These are phyloP conservation scores for Rhodofomes roseus DNA, from an alignment of 1,284 basidiomycete species.

Conservation along the genomic window DNA sequence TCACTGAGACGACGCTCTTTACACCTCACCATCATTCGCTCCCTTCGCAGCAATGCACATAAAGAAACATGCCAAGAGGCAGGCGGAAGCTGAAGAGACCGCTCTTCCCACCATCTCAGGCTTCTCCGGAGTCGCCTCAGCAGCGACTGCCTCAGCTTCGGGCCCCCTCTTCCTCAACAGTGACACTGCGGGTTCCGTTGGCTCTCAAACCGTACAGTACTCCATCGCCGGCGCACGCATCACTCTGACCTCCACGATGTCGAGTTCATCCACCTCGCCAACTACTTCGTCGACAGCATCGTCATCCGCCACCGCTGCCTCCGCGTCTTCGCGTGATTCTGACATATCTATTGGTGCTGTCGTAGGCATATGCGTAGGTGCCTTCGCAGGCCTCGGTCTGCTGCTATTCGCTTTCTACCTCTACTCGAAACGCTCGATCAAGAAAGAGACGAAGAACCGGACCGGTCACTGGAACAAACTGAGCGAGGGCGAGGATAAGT, in stretches of 20 bases:
- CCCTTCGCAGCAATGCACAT: slow-evolving; percentile 19
- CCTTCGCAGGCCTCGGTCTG: slow-evolving; percentile 25
- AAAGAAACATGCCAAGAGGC: slow-evolving; percentile 16
- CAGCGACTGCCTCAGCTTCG: neutral
- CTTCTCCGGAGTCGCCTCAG: slow-evolving; percentile 6
- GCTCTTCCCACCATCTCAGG: slow-evolving; percentile 1
- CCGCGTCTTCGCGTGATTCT: slow-evolving; percentile 13
- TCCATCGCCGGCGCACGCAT: neutral
- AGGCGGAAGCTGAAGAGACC: slow-evolving; percentile 4
- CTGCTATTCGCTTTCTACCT: slow-evolving; percentile 26
- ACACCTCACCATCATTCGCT: slow-evolving; percentile 14
- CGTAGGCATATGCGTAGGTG: slow-evolving; percentile 31
- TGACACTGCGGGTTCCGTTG: slow-evolving; percentile 9
- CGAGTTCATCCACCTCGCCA: slow-evolving; percentile 8
- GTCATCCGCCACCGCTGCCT: slow-evolving; percentile 5
- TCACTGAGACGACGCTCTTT: slow-evolving; percentile 28
- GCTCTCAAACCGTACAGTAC: neutral
- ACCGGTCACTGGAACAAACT: slow-evolving; percentile 18
- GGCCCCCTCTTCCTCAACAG: slow-evolving; percentile 15
- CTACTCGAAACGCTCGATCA: slow-evolving; percentile 21
- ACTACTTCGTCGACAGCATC: slow-evolving; percentile 11
- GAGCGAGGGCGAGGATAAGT: slow-evolving; percentile 16
- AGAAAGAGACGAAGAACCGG: slow-evolving; percentile 15
- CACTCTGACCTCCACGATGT: slow-evolving; percentile 11
- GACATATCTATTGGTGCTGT: slow-evolving; percentile 28